phyloP scores from a whole-genome alignment of 768 basidiomycete species.

The Leccinum ochraceum region DNA sequence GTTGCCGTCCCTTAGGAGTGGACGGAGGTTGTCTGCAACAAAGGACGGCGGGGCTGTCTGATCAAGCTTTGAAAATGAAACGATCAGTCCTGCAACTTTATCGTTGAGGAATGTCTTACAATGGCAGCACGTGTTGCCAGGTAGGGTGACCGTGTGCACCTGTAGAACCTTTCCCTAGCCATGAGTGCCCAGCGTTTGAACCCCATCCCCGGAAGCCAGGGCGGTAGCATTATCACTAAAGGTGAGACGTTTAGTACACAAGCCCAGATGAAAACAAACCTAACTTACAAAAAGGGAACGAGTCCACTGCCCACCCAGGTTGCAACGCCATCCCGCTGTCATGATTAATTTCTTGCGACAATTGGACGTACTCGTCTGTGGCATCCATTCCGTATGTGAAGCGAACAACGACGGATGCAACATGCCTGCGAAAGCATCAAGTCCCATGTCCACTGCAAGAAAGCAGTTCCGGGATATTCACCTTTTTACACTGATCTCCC shows the following conservation, averaged over 20 bases:
- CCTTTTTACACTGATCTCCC: conserved; percentile 6
- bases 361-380: conserved; percentile 27
- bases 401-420: conserved; percentile 38
- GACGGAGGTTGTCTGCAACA: conserved; percentile 8
- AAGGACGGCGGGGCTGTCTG: conserved; percentile 6
- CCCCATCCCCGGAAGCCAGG: conserved; percentile 44
- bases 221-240: conserved; percentile 28
- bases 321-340: conserved; percentile 25
- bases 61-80: conserved; percentile 2
- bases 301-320: conserved; percentile 43
- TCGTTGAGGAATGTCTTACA: neutral
- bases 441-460: neutral
- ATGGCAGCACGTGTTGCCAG: conserved; percentile 6
- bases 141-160: conserved; percentile 12
- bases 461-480: neutral
- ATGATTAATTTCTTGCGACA: conserved; percentile 35
- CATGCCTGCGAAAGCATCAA: conserved; percentile 26
- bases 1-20: neutral
- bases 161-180: conserved; percentile 14
- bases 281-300: conserved; percentile 38
- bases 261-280: neutral
- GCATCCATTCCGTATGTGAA: conserved; percentile 45
- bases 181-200: conserved; percentile 35
- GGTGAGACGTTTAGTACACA: neutral
- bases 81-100: neutral